A percentile compares a stretch with the other conserved stretches of the same genome.
Evolutionary conservation across 306 rosid genomes (phyloP).

Genomic region (Begonia loranthoides): DNA sequence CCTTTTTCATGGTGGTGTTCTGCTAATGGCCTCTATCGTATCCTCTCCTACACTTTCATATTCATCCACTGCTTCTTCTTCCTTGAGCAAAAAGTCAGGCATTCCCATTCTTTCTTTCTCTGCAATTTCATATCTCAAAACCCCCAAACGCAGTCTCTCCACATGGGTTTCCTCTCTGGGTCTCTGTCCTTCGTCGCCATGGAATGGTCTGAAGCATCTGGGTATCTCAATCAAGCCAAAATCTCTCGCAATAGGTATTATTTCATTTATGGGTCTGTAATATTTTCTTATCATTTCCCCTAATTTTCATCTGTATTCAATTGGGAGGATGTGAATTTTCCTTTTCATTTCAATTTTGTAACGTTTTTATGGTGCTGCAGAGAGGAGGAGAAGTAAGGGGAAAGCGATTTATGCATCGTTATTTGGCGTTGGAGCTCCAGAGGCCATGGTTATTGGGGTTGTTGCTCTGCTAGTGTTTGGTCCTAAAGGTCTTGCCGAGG

Average conservation of each 20-base stretch:
- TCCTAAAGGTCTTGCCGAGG: slow-evolving; percentile 99
- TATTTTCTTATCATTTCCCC: not conserved
- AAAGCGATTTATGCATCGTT: slow-evolving; percentile 76
- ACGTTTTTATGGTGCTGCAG: slow-evolving; percentile 22
- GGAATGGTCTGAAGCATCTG: slow-evolving; percentile 77
- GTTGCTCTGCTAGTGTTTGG: slow-evolving; percentile 98
- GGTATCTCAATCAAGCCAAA: slow-evolving; percentile 37
- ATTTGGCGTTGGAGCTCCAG: slow-evolving; percentile 99
- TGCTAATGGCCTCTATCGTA: slow-evolving; percentile 51
- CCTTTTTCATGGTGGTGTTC: not conserved
- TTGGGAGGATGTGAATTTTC: too few species aligned
- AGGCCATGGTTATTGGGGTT: slow-evolving; percentile 94
- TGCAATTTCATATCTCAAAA: slow-evolving; percentile 13
- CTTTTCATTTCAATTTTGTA: not conserved
- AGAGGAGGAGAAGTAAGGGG: slow-evolving; percentile 47
- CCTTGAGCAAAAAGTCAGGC: slow-evolving; percentile 17
- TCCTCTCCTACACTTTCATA: slow-evolving; percentile 27
- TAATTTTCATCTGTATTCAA: too few species aligned
- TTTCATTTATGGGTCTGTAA: slow-evolving; percentile 3
- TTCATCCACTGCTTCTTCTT: slow-evolving; percentile 16
- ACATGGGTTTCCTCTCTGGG: slow-evolving; percentile 33
- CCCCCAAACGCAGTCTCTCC: slow-evolving; percentile 23
- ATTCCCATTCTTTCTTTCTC: slow-evolving; percentile 16
- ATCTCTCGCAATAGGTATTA: slow-evolving; percentile 27
- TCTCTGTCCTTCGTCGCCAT: slow-evolving; percentile 43